A percentile compares a stretch with the other conserved stretches of the same genome.
These are phyloP conservation scores for Kockiozyma suomiensis DNA, from an alignment of 805 yeast species.

Conservation along the genomic window DNA sequence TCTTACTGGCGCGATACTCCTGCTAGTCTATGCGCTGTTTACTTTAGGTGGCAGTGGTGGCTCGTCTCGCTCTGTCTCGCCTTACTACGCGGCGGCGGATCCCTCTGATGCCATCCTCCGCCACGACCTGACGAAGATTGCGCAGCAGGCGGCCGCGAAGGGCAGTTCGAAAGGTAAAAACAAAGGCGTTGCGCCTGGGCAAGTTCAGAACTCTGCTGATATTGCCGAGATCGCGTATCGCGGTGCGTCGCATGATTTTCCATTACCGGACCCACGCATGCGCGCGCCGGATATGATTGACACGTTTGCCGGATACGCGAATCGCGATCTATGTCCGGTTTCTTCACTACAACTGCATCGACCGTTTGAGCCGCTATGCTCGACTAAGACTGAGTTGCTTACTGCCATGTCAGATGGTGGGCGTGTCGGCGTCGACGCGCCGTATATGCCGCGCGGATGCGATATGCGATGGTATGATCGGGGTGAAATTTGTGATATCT, in stretches of 20 bases:
- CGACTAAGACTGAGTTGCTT: constrained; percentile 15
- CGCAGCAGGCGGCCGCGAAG: constrained; percentile 5
- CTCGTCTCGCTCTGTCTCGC: background rate
- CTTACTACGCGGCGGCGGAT: constrained; percentile 2
- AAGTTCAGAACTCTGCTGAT: background rate
- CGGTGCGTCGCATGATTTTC: constrained; percentile 21
- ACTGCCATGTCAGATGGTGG: constrained; percentile 34
- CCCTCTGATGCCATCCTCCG: constrained; percentile 14
- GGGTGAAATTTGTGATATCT: constrained; percentile 27
- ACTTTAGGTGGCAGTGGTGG: constrained; percentile 1
- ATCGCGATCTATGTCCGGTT: constrained; percentile 20
- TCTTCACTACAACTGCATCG: constrained; percentile 33
- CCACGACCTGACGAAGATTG: constrained; percentile 12
- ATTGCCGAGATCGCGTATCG: constrained; percentile 21
- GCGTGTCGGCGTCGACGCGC: constrained; percentile 32
- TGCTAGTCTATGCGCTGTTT: constrained; percentile 8
- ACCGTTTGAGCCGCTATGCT: constrained; percentile 33
- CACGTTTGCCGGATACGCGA: constrained; percentile 28
- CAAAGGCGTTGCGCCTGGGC: constrained; percentile 10
- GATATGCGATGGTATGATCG: constrained; percentile 35
- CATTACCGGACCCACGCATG: constrained; percentile 20
- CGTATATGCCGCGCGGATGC: constrained; percentile 34
- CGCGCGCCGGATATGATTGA: constrained; percentile 24
- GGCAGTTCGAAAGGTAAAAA: background rate
- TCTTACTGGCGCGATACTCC: constrained; percentile 4